These are phyloP conservation scores for Solanum arcanum DNA, from an alignment of 257 asterid genomes.

Conservation along the genomic window DNA sequence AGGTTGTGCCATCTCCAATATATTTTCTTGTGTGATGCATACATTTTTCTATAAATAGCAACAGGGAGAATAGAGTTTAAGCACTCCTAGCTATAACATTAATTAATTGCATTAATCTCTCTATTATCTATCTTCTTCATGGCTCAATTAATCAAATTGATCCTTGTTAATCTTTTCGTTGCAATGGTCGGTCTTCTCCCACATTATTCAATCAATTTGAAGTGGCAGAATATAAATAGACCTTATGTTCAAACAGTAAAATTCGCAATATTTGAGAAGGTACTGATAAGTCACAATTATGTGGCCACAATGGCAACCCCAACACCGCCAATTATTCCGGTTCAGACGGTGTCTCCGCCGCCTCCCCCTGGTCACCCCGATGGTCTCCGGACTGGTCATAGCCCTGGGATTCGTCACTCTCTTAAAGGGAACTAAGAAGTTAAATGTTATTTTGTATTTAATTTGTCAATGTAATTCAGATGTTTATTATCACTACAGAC, in stretches of 20 bases:
- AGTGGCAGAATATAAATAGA: background rate
- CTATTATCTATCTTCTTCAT: background rate
- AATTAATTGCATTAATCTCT: background rate
- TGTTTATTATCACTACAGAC: too few species aligned
- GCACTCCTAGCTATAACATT: conserved; percentile 2
- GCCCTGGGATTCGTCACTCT: conserved; percentile 27
- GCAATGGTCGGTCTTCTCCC: conserved; percentile 12
- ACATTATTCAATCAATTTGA: background rate
- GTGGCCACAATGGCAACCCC: background rate
- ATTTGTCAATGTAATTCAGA: background rate
- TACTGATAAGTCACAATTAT: background rate
- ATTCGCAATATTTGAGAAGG: background rate
- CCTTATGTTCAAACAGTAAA: background rate
- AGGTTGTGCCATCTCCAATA: background rate
- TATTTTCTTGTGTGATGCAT: background rate
- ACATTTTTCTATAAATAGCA: conserved; percentile 31
- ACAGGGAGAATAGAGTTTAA: background rate
- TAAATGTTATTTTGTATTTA: background rate
- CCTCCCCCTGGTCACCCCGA: conserved; percentile 35
- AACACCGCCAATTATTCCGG: conserved; percentile 14
- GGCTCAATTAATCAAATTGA: conserved; percentile 19
- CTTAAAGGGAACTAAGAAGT: background rate
- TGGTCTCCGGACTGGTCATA: background rate
- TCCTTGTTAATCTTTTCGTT: conserved; percentile 26
- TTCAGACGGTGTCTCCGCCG: conserved; percentile 4